A percentile compares a stretch with the other conserved stretches of the same genome.
phyloP scores from a whole-genome alignment of 306 rosid genomes.

The Quercus wislizeni region DNA sequence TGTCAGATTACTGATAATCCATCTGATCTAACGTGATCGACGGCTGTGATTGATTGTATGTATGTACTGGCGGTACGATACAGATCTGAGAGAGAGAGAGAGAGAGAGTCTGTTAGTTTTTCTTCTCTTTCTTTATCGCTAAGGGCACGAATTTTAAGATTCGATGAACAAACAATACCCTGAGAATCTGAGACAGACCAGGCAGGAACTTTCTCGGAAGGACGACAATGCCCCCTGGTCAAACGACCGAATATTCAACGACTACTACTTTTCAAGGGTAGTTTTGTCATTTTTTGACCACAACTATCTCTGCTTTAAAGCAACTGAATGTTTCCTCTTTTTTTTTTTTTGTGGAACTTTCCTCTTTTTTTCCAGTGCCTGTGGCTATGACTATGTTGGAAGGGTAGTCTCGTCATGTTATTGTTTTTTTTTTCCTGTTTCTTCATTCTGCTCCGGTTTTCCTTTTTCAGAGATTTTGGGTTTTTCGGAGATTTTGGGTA shows the following conservation, averaged over 20 bases:
- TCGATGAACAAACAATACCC: conserved; percentile 14
- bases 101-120: not conserved
- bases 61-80: conserved; percentile 15
- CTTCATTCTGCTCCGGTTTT: not conserved
- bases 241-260: not conserved
- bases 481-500: too few species aligned
- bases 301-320: conserved; percentile 15
- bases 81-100: not conserved
- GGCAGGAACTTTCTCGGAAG: not conserved
- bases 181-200: not conserved
- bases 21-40: not conserved
- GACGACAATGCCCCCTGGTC: conserved; percentile 6
- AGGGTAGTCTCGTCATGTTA: too few species aligned
- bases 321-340: conserved; percentile 3
- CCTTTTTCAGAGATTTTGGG: not conserved
- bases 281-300: not conserved
- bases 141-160: conserved; percentile 22
- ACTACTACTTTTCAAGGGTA: not conserved
- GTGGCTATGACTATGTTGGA: too few species aligned
- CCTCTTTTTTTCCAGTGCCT: too few species aligned
- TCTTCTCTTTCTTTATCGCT: not conserved
- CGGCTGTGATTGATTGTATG: not conserved
- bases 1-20: not conserved
- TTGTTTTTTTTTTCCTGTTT: too few species aligned
- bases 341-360: not conserved